A percentile compares a stretch with the other conserved stretches of the same genome.
Evolutionary conservation across 495 filamentous ascomycete species (phyloP).

Genomic region (Bryoglossum gracile): DNA sequence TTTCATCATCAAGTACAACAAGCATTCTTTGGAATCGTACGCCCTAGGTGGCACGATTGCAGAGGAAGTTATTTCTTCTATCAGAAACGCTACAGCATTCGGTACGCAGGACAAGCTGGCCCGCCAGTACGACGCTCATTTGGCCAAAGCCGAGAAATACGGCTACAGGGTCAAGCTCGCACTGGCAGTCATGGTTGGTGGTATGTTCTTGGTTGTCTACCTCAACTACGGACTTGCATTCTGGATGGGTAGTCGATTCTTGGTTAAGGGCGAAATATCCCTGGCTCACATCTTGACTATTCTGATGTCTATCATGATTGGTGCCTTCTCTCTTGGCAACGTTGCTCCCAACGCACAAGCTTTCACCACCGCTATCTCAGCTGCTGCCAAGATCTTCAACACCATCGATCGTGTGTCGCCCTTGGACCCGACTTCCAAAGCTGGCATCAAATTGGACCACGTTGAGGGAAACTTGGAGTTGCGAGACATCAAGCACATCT

Average conservation of each 20-base stretch:
- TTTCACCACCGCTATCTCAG: slow-evolving; percentile 73
- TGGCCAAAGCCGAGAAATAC: slow-evolving; percentile 64
- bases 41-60: slow-evolving; percentile 81
- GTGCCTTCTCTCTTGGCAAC: slow-evolving; percentile 84
- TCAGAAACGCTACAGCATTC: slow-evolving; percentile 89
- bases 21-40: slow-evolving; percentile 66
- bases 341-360: slow-evolving; percentile 80
- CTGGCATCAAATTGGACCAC: slow-evolving; percentile 60
- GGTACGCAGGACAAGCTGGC: slow-evolving; percentile 86
- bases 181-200: slow-evolving; percentile 68
- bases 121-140: slow-evolving; percentile 69
- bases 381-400: slow-evolving; percentile 81
- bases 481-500: slow-evolving; percentile 81
- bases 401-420: slow-evolving; percentile 91
- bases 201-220: slow-evolving; percentile 77
- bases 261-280: slow-evolving; percentile 49
- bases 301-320: slow-evolving; percentile 82
- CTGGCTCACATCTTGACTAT: slow-evolving; percentile 63
- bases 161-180: slow-evolving; percentile 67
- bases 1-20: slow-evolving; percentile 75
- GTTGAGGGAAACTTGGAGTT: slow-evolving; percentile 76
- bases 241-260: slow-evolving; percentile 84
- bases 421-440: slow-evolving; percentile 67
- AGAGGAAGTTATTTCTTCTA: slow-evolving; percentile 91
- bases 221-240: slow-evolving; percentile 88